phyloP scores from a whole-genome alignment of 2,329 filamentous ascomycete genomes.

The Dothideomycetes sp. region DNA sequence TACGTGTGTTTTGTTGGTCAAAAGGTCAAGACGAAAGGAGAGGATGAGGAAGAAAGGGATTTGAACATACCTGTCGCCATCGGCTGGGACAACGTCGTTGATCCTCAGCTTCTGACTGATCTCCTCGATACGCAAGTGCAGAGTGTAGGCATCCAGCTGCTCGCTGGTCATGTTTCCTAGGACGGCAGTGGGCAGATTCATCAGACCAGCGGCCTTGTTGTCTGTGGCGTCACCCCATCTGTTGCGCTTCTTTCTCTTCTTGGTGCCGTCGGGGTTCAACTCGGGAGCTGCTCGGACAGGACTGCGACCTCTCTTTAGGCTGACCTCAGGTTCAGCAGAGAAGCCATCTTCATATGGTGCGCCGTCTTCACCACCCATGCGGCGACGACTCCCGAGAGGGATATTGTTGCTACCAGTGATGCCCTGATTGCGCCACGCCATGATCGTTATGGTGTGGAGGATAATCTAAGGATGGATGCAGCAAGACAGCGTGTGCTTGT shows the following conservation, averaged over 20 bases:
- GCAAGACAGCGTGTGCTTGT: too few species aligned
- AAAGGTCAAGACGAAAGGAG: conserved; percentile 10
- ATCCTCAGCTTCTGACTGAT: conserved; percentile 99
- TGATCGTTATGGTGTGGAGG: conserved; percentile 17
- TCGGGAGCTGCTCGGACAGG: conserved; percentile 54
- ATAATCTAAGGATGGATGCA: too few species aligned
- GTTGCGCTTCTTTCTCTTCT: conserved; percentile 95
- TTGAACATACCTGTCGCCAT: conserved; percentile 90
- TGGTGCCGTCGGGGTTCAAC: conserved; percentile 56
- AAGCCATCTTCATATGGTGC: conserved; percentile 25
- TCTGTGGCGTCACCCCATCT: conserved; percentile 95
- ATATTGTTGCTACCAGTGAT: conserved; percentile 99
- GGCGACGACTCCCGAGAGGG: conserved; percentile 72
- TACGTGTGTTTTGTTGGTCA: conserved; percentile 6
- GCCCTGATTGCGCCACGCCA: conserved; percentile 60
- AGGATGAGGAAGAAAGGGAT: conserved; percentile 1
- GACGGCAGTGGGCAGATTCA: conserved; percentile 94
- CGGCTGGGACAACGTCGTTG: conserved; percentile 94
- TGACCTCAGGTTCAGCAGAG: conserved; percentile 33
- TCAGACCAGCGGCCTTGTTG: conserved; percentile 96
- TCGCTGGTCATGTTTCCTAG: conserved; percentile 97
- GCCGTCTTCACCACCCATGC: conserved; percentile 56
- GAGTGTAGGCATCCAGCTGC: conserved; percentile 91
- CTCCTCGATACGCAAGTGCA: conserved; percentile 95
- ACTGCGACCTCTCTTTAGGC: conserved; percentile 78